Conservation (phyloP, 768 basidiomycete species). For the Agaricus subrufescens region DNA sequence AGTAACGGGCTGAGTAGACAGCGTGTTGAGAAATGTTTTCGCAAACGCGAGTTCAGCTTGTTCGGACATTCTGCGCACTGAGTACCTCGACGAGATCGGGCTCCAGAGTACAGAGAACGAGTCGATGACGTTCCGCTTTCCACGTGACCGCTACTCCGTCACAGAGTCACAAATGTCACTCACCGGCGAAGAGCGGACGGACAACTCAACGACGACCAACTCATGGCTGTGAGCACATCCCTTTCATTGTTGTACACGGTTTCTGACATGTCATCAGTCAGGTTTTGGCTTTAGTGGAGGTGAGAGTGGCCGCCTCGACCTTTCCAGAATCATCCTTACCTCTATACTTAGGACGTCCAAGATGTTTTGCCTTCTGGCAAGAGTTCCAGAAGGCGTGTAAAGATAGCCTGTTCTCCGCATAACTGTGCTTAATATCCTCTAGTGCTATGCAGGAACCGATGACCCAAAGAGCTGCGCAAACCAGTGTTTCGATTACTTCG, state of each 20-base stretch:
- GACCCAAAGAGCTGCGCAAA: conserved; percentile 65
- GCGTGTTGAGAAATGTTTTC: conserved; percentile 56
- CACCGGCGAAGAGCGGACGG: conserved; percentile 4
- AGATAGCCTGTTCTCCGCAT: background rate
- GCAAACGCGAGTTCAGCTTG: conserved; percentile 67
- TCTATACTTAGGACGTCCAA: conserved; percentile 56
- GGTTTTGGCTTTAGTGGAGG: conserved; percentile 45
- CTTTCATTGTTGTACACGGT: background rate
- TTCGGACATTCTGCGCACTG: conserved; percentile 28
- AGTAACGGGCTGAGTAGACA: conserved; percentile 62
- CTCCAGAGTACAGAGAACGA: background rate
- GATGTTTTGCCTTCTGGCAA: conserved; percentile 92
- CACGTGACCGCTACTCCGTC: conserved; percentile 4
- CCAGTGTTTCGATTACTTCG: conserved; percentile 82
- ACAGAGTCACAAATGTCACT: background rate
- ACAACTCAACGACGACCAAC: conserved; percentile 12
- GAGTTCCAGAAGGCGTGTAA: conserved; percentile 68
- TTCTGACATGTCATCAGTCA: conserved; percentile 26
- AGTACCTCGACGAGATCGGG: background rate
- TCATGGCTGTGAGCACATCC: conserved; percentile 15
- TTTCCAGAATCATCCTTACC: conserved; percentile 4
- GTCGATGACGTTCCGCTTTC: background rate
- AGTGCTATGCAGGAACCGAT: conserved; percentile 88
- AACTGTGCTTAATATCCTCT: background rate
- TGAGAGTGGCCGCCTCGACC: conserved; percentile 13